Evolutionary conservation across 2,329 filamentous ascomycete species (phyloP).

Genomic region (Talaromyces piceae): DNA sequence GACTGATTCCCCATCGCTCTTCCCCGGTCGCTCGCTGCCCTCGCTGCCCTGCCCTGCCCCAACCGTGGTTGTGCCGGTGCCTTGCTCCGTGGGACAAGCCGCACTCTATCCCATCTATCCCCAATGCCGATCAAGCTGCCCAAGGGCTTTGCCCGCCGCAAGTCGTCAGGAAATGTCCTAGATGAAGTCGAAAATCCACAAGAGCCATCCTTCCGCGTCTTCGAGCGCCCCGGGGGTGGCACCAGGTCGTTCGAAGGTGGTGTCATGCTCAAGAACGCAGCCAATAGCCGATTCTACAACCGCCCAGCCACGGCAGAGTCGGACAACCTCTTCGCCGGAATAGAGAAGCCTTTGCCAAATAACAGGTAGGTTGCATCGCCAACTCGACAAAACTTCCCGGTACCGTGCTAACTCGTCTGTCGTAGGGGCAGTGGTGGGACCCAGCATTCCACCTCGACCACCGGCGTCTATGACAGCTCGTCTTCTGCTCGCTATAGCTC

Average conservation of each 20-base stretch:
- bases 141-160: conserved; percentile 47
- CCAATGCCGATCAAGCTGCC: conserved; percentile 50
- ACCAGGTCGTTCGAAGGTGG: conserved; percentile 39
- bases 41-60: neutral
- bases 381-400: no score
- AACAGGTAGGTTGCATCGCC: conserved; percentile 23
- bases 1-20: neutral
- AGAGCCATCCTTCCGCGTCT: conserved; percentile 46
- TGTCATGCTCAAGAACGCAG: conserved; percentile 27
- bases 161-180: conserved; percentile 48
- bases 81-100: conserved; percentile 1
- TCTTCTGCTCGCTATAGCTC: conserved; percentile 48
- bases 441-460: conserved; percentile 40
- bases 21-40: neutral
- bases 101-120: conserved; percentile 2
- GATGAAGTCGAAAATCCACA: conserved; percentile 38
- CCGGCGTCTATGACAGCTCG: conserved; percentile 38
- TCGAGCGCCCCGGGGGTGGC: conserved; percentile 42
- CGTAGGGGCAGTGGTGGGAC: conserved; percentile 43
- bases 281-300: conserved; percentile 25
- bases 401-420: conserved; percentile 17
- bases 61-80: conserved; percentile 2
- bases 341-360: conserved; percentile 26
- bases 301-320: conserved; percentile 28
- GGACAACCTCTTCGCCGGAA: conserved; percentile 34